Evolutionary conservation across 1,284 basidiomycete species (phyloP).

Genomic region (Thecaphora frezii): DNA sequence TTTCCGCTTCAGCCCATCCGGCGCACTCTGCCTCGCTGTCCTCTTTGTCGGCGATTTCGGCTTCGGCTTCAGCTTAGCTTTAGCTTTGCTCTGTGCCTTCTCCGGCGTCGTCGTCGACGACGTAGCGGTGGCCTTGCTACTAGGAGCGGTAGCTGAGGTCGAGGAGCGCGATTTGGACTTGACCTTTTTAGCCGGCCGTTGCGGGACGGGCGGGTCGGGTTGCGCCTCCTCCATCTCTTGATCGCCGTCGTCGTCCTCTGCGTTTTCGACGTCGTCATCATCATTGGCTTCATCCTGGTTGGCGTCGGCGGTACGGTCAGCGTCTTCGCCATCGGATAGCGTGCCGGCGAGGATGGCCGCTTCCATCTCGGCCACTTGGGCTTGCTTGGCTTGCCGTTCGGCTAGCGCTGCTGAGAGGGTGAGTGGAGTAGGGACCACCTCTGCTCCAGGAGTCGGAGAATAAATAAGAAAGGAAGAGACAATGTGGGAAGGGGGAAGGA

Average conservation of each 20-base stretch:
- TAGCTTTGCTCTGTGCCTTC: no score
- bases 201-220: background rate
- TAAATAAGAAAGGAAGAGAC: background rate
- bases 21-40: background rate
- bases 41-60: constrained; percentile 12
- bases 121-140: background rate
- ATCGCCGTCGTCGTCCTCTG: constrained; percentile 2
- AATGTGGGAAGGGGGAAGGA: background rate
- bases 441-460: constrained; percentile 2
- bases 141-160: background rate
- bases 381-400: constrained; percentile 22
- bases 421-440: constrained; percentile 38
- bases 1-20: no score
- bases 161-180: background rate
- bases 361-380: constrained; percentile 20
- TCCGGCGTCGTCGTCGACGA: no score
- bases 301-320: constrained; percentile 14
- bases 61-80: background rate
- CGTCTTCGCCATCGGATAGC: constrained; percentile 21
- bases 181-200: background rate
- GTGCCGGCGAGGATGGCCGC: constrained; percentile 33
- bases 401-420: constrained; percentile 37
- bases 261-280: constrained; percentile 5
- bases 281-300: constrained; percentile 9
- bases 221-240: constrained; percentile 4